Conservation (phyloP, 257 asterid genomes). For the Fraxinus anomala region DNA sequence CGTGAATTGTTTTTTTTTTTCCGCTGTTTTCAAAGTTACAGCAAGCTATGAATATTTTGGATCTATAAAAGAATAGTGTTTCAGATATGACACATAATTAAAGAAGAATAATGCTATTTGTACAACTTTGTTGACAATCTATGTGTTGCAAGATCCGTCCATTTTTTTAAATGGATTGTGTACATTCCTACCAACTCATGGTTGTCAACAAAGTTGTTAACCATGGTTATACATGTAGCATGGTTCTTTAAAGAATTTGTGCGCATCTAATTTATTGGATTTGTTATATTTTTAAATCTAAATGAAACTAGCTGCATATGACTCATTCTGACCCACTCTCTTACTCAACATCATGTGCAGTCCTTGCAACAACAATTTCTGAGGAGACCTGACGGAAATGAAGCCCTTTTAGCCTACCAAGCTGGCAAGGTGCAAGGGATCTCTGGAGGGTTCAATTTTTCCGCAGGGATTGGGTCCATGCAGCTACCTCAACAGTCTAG, state of each 20-base stretch:
- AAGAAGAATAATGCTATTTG: too few relatives aligned
- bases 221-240: too few relatives aligned
- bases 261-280: background rate
- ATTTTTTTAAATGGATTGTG: too few relatives aligned
- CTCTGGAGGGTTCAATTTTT: slow-evolving; percentile 62
- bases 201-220: too few relatives aligned
- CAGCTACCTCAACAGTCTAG: slow-evolving; percentile 78
- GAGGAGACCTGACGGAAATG: slow-evolving; percentile 88
- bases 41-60: background rate
- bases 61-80: background rate
- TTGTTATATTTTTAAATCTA: slow-evolving; percentile 22
- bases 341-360: slow-evolving; percentile 43
- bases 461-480: slow-evolving; percentile 66
- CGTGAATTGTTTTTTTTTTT: background rate
- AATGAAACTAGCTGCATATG: slow-evolving; percentile 13
- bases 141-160: too few relatives aligned
- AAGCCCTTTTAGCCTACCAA: slow-evolving; percentile 71
- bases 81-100: background rate
- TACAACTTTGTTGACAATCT: too few relatives aligned
- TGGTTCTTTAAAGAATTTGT: background rate
- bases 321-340: slow-evolving; percentile 16
- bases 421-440: slow-evolving; percentile 69
- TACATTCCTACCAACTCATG: too few relatives aligned
- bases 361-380: slow-evolving; percentile 71
- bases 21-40: background rate